Base-by-base conservation (phyloP, 208 protist genomes). In the Herpetomonas samuelpessoai region DNA sequence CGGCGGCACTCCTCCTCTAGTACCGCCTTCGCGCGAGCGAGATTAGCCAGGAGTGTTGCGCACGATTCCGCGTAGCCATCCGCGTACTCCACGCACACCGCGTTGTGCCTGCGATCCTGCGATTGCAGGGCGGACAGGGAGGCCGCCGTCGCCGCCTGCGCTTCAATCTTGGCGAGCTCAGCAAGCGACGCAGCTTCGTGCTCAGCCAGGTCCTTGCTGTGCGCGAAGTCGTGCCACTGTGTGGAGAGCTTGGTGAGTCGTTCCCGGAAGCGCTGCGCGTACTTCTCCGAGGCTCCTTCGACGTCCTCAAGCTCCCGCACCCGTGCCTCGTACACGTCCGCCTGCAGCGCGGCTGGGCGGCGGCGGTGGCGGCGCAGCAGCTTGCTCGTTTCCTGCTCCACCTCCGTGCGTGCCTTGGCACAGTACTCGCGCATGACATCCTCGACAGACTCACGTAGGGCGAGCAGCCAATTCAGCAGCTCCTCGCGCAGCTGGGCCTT, bases 321-420 rank as follows among this genome's bases (percentile, higher is more conserved):
- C 1, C 90, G 86, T 19, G 72, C 70, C 54, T 96, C 86, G 58
- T 91, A 92, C 18, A 79, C 44, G 46, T 90, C 78, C 12, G 83
- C 81, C 67, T 96, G 90, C 26, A 93, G 68, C 28, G 80, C 69
- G 12, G 90, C 85, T 2, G 86, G 81, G 6, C 90, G 86, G 50
- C 86, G 84, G 12, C 83, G 81, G 64, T 96, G 86, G 56, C 81
- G 68, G 16, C 90, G 81, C 51, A 96, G 64, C 2, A 84, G 49
- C 19, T 87, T 70, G 44, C 80, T 87, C 39, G 76, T 85, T 22
- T 84, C 71, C 39, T 62, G 67, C 41, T 92, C 79, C 27, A 86
- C 68, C 16, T 66, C 72, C 1, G 56, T 47, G 21, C 62, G 56
- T 12, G 68, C 60, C 2, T 60, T 55, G 10, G 63, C 7, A 16